phyloP scores from a whole-genome alignment of 2,329 filamentous ascomycete species.

The Purpureocillium takamizusanense region DNA sequence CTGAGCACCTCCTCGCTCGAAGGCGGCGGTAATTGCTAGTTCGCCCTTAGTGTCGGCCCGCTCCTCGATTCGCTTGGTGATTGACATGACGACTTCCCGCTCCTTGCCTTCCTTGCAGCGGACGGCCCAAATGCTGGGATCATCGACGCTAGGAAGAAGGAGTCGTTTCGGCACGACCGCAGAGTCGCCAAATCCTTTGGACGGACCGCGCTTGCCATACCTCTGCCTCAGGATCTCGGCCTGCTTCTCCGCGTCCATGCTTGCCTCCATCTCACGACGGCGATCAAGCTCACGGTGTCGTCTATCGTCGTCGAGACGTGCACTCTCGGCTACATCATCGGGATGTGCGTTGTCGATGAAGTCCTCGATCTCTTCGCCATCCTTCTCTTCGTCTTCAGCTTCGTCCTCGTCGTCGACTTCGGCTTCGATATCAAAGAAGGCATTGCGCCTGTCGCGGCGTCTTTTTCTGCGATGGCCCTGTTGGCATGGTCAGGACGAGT shows the following conservation, averaged over 20 bases:
- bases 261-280: constrained; percentile 76
- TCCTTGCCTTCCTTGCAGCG: constrained; percentile 94
- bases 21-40: constrained; percentile 77
- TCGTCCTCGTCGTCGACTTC: constrained; percentile 95
- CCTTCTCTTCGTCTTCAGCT: constrained; percentile 80
- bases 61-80: constrained; percentile 85
- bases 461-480: constrained; percentile 71
- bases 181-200: constrained; percentile 57
- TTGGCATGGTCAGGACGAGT: constrained; percentile 13
- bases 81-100: constrained; percentile 76
- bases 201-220: constrained; percentile 70
- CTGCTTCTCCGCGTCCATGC: constrained; percentile 88
- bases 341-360: constrained; percentile 86
- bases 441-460: constrained; percentile 64
- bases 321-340: constrained; percentile 76
- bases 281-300: constrained; percentile 91
- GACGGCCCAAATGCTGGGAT: constrained; percentile 92
- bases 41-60: constrained; percentile 68
- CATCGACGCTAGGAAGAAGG: constrained; percentile 84
- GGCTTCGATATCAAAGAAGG: constrained; percentile 96
- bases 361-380: constrained; percentile 71
- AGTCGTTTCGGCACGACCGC: constrained; percentile 76
- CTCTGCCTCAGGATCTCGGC: constrained; percentile 79
- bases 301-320: constrained; percentile 77
- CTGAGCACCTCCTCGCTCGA: constrained; percentile 73